Base-by-base conservation (phyloP, 2,329 filamentous ascomycete genomes). In the Paraconiothyrium brasiliense region DNA sequence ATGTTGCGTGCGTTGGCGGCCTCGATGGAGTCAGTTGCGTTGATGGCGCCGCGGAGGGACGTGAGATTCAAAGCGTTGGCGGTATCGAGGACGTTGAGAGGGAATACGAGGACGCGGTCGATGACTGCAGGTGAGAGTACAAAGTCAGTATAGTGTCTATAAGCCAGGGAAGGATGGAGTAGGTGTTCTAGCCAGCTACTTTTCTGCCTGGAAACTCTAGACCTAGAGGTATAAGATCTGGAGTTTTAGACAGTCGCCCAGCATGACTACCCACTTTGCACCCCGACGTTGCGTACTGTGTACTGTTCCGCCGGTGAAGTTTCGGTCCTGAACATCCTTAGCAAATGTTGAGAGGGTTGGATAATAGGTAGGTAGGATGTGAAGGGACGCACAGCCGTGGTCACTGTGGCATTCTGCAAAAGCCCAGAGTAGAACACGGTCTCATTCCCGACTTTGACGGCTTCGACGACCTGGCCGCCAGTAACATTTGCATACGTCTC, bases 401-500 rank as follows among this genome's bases (percentile, higher is more conserved):
- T 74, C 13, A 89, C 82, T 13, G 80, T 82, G 0, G 84, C 79
- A 49, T 82, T 83, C 43, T 80, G 71, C 55, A 83, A 81, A 8
- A 87, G 70, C 1, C 86, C 88, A 24, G 83, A 86, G 72, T 81
- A 83, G 72, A 89, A 81, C 0, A 79, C 79, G 1, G 85, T 82
- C 6, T 80, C 79, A 34, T 78, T 76, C 47, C 82, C 79, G 5
- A 75, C 58, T 2, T 69, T 62, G n/a, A 79, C 67, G 4, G 80
- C 80, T 62, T 86, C 79, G 4, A 90, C 82, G 10, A 85, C 80
- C 71, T 90, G 88, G 1, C 87, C 87, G 37, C 83, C 85, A 3
- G 85, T 87, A 11, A 90, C 83, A 59, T 88, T 88, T 65, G 84
- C 79, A 71, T 84, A 90, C 0, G 80, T 77, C 24, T 78, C 54